Conservation (phyloP, 768 basidiomycete species). For the Collybiopsis confluens region DNA sequence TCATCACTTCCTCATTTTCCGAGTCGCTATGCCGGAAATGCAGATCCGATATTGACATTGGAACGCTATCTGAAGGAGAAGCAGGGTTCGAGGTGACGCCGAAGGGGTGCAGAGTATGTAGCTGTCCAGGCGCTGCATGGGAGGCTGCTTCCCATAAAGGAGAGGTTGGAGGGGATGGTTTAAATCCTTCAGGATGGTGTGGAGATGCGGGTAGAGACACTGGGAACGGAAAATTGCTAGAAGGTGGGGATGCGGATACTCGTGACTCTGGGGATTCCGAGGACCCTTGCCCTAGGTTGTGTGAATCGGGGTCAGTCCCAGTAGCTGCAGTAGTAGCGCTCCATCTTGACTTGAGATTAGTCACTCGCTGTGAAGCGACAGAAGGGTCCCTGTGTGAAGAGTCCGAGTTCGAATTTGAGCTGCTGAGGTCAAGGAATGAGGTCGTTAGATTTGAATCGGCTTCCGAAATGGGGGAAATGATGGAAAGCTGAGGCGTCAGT, state of each 20-base stretch:
- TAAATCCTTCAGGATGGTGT: slow-evolving; percentile 24
- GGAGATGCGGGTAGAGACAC: slow-evolving; percentile 41
- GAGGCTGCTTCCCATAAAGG: slow-evolving; percentile 1
- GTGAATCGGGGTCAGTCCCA: slow-evolving; percentile 18
- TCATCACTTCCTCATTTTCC: slow-evolving; percentile 21
- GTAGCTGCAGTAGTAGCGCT: slow-evolving; percentile 32
- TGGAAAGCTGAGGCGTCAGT: slow-evolving; percentile 19
- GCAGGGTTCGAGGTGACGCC: slow-evolving; percentile 24
- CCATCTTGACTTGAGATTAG: slow-evolving; percentile 35
- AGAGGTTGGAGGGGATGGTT: slow-evolving; percentile 15
- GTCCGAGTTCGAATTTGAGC: slow-evolving; percentile 22
- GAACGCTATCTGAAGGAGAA: slow-evolving; percentile 56
- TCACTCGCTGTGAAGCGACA: neutral
- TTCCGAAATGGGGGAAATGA: slow-evolving; percentile 13
- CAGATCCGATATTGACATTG: slow-evolving; percentile 51
- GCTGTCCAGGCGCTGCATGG: neutral
- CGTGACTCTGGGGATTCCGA: slow-evolving; percentile 17
- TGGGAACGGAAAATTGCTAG: slow-evolving; percentile 38
- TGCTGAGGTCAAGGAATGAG: slow-evolving; percentile 37
- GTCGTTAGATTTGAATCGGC: slow-evolving; percentile 11
- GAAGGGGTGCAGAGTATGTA: slow-evolving; percentile 24
- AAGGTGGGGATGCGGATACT: slow-evolving; percentile 10
- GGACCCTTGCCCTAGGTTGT: slow-evolving; percentile 12
- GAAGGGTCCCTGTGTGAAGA: slow-evolving; percentile 15
- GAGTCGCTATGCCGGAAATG: slow-evolving; percentile 41